Evolutionary conservation across 73 alveolate species (phyloP).

Genomic region (Paramecium bursaria): DNA sequence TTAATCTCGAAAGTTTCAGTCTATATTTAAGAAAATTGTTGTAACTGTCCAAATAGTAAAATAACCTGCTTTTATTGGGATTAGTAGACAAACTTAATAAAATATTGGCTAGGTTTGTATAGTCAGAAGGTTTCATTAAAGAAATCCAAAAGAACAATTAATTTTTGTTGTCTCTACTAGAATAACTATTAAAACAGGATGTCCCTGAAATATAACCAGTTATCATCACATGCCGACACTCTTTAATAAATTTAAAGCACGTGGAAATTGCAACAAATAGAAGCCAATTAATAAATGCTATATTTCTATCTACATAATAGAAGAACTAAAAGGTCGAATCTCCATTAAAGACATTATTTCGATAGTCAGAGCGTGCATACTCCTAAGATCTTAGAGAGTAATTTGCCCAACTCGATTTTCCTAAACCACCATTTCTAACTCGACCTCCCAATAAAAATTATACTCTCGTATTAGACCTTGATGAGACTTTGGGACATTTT

Average conservation of each 20-base stretch:
- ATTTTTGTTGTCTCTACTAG: background rate
- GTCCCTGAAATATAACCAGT: slow-evolving; percentile 6
- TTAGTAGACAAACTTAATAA: background rate
- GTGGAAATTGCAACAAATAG: slow-evolving; percentile 3
- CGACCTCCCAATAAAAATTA: background rate
- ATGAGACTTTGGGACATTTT: slow-evolving; percentile 28
- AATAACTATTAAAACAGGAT: slow-evolving; percentile 2
- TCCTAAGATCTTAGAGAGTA: background rate
- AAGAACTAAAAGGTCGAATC: background rate
- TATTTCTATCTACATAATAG: background rate
- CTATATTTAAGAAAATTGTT: background rate
- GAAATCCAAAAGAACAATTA: slow-evolving; percentile 18
- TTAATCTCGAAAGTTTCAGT: background rate
- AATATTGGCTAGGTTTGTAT: background rate
- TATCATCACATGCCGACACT: slow-evolving; percentile 4
- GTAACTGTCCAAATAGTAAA: background rate
- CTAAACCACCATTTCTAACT: background rate
- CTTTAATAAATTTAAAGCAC: background rate
- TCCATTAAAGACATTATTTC: slow-evolving; percentile 1
- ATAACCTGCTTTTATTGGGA: background rate
- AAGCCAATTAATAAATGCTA: slow-evolving; percentile 16
- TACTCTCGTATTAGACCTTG: background rate
- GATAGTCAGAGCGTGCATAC: background rate
- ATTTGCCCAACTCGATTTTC: background rate
- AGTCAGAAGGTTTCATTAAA: background rate